These are phyloP conservation scores for Neurospora sp. DNA, from an alignment of 495 filamentous ascomycete genomes.

Conservation along the genomic window DNA sequence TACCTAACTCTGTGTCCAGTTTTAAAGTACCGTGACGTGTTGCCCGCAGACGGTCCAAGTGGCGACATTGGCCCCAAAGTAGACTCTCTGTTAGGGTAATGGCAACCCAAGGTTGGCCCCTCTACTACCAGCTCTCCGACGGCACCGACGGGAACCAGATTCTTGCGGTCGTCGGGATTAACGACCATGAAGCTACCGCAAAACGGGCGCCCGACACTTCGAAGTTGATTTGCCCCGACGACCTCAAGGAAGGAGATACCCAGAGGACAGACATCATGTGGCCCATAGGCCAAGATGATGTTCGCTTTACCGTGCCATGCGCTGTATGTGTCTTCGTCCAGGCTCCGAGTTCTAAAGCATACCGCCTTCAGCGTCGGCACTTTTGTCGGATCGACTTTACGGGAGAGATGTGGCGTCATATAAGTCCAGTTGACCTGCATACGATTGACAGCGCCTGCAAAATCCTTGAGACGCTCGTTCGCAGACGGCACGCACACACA, in stretches of 20 bases:
- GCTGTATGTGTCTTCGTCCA: conserved; percentile 32
- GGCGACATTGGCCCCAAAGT: conserved; percentile 17
- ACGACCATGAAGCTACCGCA: conserved; percentile 36
- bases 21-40: conserved; percentile 24
- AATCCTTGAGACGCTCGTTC: conserved; percentile 26
- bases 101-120: conserved; percentile 31
- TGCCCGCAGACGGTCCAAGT: conserved; percentile 4
- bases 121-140: conserved; percentile 40
- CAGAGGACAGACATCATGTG: conserved; percentile 34
- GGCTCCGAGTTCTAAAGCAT: conserved; percentile 34
- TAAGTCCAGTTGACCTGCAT: conserved; percentile 42
- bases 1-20: conserved; percentile 37
- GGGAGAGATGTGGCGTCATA: conserved; percentile 35
- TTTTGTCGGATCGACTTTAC: conserved; percentile 29
- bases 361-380: conserved; percentile 31
- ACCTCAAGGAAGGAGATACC: conserved; percentile 36
- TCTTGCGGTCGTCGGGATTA: conserved; percentile 37
- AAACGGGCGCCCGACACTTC: conserved; percentile 33
- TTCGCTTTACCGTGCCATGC: conserved; percentile 35
- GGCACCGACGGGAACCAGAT: conserved; percentile 36
- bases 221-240: conserved; percentile 23
- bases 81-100: conserved; percentile 24
- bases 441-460: conserved; percentile 29
- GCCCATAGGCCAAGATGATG: conserved; percentile 36
- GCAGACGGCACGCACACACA: conserved; percentile 41